Evolutionary conservation across 1,284 basidiomycete species (phyloP).

Genomic region (Ganoderma lucidum): DNA sequence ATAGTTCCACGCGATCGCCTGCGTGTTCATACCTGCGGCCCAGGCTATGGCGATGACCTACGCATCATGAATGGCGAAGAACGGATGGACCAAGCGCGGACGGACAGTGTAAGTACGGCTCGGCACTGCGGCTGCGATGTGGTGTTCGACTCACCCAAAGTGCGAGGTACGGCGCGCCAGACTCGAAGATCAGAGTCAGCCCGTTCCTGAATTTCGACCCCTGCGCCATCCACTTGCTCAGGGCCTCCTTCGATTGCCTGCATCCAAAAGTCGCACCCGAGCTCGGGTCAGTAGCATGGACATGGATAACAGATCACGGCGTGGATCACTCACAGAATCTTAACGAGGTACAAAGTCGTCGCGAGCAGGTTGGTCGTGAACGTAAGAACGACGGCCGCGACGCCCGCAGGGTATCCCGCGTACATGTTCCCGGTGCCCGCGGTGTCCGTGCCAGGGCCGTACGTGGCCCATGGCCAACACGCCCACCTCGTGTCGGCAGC

Average conservation of each 20-base stretch:
- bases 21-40: background rate
- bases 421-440: conserved; percentile 3
- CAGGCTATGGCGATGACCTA: background rate
- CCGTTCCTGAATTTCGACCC: background rate
- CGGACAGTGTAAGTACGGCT: background rate
- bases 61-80: background rate
- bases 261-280: background rate
- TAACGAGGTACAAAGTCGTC: background rate
- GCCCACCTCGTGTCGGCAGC: background rate
- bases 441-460: background rate
- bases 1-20: conserved; percentile 4
- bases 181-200: background rate
- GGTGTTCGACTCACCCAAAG: background rate
- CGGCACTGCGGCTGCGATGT: background rate
- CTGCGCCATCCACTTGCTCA: background rate
- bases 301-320: background rate
- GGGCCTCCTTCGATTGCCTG: background rate
- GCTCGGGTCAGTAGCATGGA: background rate
- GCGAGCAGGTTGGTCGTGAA: background rate
- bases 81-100: background rate
- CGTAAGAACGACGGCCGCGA: background rate
- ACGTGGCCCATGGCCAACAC: background rate
- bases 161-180: background rate
- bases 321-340: background rate
- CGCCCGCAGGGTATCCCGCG: background rate